Base-by-base conservation (phyloP, 805 yeast genomes). In the Candida nitratophila region DNA sequence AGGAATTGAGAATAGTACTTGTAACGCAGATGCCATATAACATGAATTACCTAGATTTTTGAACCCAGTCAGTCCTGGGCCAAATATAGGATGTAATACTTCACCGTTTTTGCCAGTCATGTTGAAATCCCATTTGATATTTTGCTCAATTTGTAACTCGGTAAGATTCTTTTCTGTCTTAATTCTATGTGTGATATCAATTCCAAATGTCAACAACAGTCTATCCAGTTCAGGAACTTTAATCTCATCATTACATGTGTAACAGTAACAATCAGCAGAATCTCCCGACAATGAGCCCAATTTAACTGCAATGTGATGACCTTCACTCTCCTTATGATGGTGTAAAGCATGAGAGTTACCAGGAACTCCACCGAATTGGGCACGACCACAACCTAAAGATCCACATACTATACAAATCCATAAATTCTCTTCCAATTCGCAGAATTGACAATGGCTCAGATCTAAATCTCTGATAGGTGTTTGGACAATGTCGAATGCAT, bases 331-430 rank as follows among this genome's bases (percentile, higher is more conserved):
- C 33, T 82, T 77, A 56, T 61, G 82, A 63, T 93, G 99, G 0
- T 63, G 59, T 47, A 91, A 66, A 0, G 96, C 98, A 61, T 93
- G 99, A 0, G 96, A 81, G 57, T 91, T 79, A 6, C 99, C 99
- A n/a, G 89, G 83, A 12, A 85, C 78, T 21, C 95, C 91, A 31
- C 98, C 99, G 57, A 86, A 87, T 63, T 93, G 99, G 29, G 81
- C 81, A 50, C 99, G 71, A 6, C 99, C 99, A 66, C 99, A 93
- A 4, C 96, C 96, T 11, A 89, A 54, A n/a, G 75, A 66, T 2
- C 99, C 99, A 72, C 99, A 93, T 40, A 76, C 76, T 39, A 93
- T 65, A 67, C 99, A 93, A 16, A 93, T 70, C 99, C 99, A 93
- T 39, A 93, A 64, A 59, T 93, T 93, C 50, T 82, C 85, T 27